Evolutionary conservation across 2,329 filamentous ascomycete genomes (phyloP), one percentile per base, ranked within the genome.

Genomic region (Pestalotiopsis sp.): DNA sequence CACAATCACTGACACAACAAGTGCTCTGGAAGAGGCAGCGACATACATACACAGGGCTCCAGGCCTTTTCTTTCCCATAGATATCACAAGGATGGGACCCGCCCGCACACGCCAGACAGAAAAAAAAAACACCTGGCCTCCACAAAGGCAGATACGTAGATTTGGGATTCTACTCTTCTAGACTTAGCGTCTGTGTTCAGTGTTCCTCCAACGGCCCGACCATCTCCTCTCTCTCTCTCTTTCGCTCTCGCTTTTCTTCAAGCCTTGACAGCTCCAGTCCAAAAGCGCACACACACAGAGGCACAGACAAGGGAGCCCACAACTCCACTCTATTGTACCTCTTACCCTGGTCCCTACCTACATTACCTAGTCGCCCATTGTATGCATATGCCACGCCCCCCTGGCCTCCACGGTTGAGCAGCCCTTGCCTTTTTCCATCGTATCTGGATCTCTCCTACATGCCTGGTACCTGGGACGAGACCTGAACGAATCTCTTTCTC

Each of bases 271-370:
- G 17, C 67, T 67, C 70, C 70, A 67, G 67, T 67, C 68, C 65
- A 59, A 66, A 70, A 69, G 55, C 58, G 68, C 48, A 65, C 58
- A 63, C 65, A 67, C 14, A 55, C 40, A 70, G 44, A 70, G 44
- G 69, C 68, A 71, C 66, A 70, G 38, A 70, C 24, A n/a, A 26
- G 62, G 20, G 26, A 38, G 17, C 48, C 35, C 63, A 57, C 63
- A 65, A n/a, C 57, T 59, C 24, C 57, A 59, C 30, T 26, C 57
- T 59, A 38, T 26, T 38, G 60, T 52, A 52, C 44, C 44, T 52
- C 44, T 52, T 9, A 20, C 17, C 44, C 44, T 20, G 44, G 44
- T 20, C 44, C 44, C 44, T 52, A 52, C 44, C 44, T 52, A n/a
- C 44, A 52, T 11, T 20, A n/a, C 44, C 44, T 52, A 20, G 5